A percentile compares a stretch with the other conserved stretches of the same genome.
Evolutionary conservation across 73 alveolate species (phyloP).

Genomic region (Stentor coeruleus): DNA sequence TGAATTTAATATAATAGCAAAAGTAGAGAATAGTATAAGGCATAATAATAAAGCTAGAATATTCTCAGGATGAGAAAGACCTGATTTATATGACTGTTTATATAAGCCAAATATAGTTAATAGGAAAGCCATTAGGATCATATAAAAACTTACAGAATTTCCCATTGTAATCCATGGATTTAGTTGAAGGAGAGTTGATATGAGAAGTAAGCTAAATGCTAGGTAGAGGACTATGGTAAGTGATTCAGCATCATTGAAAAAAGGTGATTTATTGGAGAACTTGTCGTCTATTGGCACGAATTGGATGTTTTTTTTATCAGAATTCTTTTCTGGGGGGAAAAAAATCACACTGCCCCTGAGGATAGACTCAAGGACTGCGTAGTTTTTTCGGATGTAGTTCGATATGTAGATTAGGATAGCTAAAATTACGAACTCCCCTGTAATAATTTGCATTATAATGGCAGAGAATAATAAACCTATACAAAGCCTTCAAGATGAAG

Average conservation of each 20-base stretch:
- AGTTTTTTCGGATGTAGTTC: background rate
- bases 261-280: background rate
- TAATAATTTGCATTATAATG: background rate
- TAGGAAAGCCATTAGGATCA: background rate
- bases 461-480: too few relatives aligned
- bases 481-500: too few relatives aligned
- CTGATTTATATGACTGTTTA: background rate
- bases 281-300: background rate
- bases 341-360: background rate
- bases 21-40: background rate
- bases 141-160: background rate
- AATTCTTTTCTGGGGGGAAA: background rate
- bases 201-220: background rate
- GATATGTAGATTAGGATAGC: background rate
- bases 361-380: background rate
- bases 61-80: background rate
- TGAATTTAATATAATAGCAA: background rate
- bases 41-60: background rate
- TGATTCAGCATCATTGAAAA: background rate
- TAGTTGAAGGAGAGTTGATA: background rate
- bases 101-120: background rate
- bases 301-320: background rate
- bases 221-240: background rate
- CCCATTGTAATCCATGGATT: background rate
- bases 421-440: background rate